Base-by-base conservation (phyloP, 2,329 filamentous ascomycete species). In the Calonectria pteridis region DNA sequence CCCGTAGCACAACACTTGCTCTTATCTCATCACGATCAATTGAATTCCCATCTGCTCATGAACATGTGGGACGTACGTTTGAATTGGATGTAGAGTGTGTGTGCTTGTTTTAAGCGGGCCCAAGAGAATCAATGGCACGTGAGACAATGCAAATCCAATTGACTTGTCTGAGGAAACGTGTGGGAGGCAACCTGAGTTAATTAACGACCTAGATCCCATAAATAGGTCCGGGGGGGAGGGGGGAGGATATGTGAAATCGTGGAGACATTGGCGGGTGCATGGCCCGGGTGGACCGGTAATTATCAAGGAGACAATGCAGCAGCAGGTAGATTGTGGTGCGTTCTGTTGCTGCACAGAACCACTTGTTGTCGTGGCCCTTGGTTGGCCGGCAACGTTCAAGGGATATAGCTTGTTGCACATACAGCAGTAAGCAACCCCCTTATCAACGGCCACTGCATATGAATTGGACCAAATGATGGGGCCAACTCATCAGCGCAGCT, bases 261-360 rank as follows among this genome's bases (percentile, higher is more conserved):
- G 29, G 28, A 58, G 64, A 65, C 59, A 59, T 26, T 31, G 31
- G 51, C 23, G 55, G 33, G 13, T 28, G 55, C 33, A 40, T 67
- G 53, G 51, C 46, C 33, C 73, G 71, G 73, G 50, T 50, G 63
- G 53, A 16, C 58, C 73, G 73, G 73, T 69, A 73, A 75, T 75
- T 75, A 72, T 69, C 59, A 63, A 71, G 68, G 71, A 65, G 73
- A 67, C 35, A 65, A 40, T 51, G 58, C 71, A 73, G 53, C 71
- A 68, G 35, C 71, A 59, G 65, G 28, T 71, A 71, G 40, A 71
- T 59, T 59, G 50, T 65, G 37, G 35, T 58, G 49, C 49, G 46
- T 64, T 59, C n/a, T 62, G n/a, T 46, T 64, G 43, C 55, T 26
- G 55, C 33, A 31, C 43, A 29, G 46, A 40, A 55, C 49, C 67